Evolutionary conservation across 2,329 filamentous ascomycete genomes (phyloP), one percentile per base, ranked within the genome.

Genomic region (Hymenoscyphus fructigenus): DNA sequence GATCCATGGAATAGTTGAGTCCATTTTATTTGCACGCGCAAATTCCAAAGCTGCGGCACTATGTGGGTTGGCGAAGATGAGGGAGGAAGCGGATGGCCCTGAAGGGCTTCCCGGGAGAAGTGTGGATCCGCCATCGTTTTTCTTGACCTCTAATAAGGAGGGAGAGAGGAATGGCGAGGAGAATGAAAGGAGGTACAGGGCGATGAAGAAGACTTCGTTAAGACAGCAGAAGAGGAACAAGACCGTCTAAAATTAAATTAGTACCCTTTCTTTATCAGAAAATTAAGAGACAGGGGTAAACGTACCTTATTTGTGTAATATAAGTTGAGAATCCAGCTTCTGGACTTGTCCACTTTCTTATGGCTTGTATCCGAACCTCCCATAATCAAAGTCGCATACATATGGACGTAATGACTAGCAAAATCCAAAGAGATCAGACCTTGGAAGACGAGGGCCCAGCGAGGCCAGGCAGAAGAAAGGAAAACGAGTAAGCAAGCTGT

Each of bases 161-260:
- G 95, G 94, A 1, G 92, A 95, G 63, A 98, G 87, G 44, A 88
- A 86, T 1, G 94, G 94, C 64, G 92, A 96, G 65, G 91, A 96
- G 84, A 99, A 99, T 73, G 93, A 97, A 66, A 99, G 89, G 62
- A 99, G 90, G 81, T 99, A 99, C 67, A 99, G 88, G 34, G 92
- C 93, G 76, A 99, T 97, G 84, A 99, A 99, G 85, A 97, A 99
- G 69, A 93, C 81, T 80, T 99, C 95, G 78, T 99, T 99, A 70
- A 96, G 81, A 65, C 87, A 84, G 82, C 95, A 99, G 79, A 92
- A 91, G 67, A 92, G 79, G 81, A 99, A 99, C 53, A 99, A 85
- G 57, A 99, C 93, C 62, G 83, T 90, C 94, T 97, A 67, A n/a
- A 44, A 55, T 47, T 28, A 58, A 32, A 47, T 67, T 63, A 65